Evolutionary conservation across 2,329 filamentous ascomycete genomes (phyloP), one percentile per base, ranked within the genome.

Genomic region (Colletotrichum costaricense): DNA sequence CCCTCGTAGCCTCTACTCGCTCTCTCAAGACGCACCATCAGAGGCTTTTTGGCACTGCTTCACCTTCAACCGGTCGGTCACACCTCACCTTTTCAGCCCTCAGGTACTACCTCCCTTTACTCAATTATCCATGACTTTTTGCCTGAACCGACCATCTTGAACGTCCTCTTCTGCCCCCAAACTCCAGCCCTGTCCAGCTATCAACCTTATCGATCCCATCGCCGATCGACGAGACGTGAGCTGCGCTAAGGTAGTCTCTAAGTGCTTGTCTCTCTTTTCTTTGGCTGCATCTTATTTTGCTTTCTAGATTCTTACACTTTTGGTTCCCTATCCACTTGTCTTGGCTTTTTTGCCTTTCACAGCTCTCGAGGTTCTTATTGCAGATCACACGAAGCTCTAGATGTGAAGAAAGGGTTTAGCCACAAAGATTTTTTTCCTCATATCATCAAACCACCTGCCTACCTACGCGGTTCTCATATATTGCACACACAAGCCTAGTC

Each of bases 141-240:
- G 22, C 60, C 46, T 12, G 11, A 24, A 19, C 19, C 59, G n/a
- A 52, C 28, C 28, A 63, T 63, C n/a, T 35, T 54, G 60, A 54
- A 54, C 46, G 42, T 49, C 46, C 12, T 63, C 42, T 63, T 24
- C 38, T 26, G 59, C 59, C 46, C 58, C 33, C 38, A 42, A 26
- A 12, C 24, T 26, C 65, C 22, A 62, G 60, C 38, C 42, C 68
- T 56, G 42, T 26, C 7, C 60, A 46, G 49, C 69, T 52, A 63
- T 28, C 66, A 52, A 64, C 26, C 66, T 65, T 63, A 42, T 58
- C 42, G 22, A 49, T n/a, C 19, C 24, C 49, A 52, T 69, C 26
- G 65, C 58, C 35, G 65, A 46, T 59, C 19, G 19, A 63, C 30
- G n/a, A 63, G 52, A 55, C 52, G 8, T 52, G 38, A 33, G 12